Percentiles rank a stretch among this genome's conserved stretches.
Evolutionary conservation across 768 basidiomycete genomes (phyloP).

Genomic region (Lactifluus volemus): DNA sequence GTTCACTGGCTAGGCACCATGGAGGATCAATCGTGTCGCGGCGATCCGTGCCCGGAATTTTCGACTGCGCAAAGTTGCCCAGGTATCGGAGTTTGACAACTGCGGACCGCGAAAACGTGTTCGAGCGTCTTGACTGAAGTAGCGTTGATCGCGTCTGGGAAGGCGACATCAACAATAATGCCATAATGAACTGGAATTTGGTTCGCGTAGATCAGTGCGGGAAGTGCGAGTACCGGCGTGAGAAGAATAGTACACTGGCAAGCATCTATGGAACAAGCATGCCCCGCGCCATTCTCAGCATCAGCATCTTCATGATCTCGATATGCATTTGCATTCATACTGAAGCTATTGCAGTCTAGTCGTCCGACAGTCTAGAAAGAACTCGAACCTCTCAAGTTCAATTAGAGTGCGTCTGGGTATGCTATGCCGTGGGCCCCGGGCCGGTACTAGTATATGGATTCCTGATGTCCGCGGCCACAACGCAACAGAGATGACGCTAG

Average conservation of each 20-base stretch:
- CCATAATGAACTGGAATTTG: slow-evolving; percentile 45
- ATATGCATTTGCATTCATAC: neutral
- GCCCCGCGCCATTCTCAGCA: too few species aligned
- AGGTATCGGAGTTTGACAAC: slow-evolving; percentile 24
- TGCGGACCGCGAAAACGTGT: neutral
- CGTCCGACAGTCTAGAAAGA: neutral
- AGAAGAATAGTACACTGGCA: slow-evolving; percentile 1
- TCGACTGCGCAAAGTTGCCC: slow-evolving; percentile 47
- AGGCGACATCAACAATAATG: slow-evolving; percentile 38
- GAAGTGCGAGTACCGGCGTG: slow-evolving; percentile 17
- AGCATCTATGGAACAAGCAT: slow-evolving; percentile 17
- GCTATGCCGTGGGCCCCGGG: too few species aligned
- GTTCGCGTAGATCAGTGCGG: slow-evolving; percentile 22
- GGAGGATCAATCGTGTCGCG: too few species aligned
- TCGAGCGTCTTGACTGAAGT: neutral
- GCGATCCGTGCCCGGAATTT: slow-evolving; percentile 37
- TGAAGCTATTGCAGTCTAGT: neutral
- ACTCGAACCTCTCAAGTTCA: neutral
- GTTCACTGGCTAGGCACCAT: too few species aligned
- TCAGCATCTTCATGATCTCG: neutral
- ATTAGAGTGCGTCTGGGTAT: too few species aligned
- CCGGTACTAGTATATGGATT: too few species aligned
- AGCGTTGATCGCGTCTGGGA: neutral
- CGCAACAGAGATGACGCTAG: too few species aligned
- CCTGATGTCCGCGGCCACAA: too few species aligned